Conservation (phyloP, 345 rosid species). For the Euphorbia tirucalli region DNA sequence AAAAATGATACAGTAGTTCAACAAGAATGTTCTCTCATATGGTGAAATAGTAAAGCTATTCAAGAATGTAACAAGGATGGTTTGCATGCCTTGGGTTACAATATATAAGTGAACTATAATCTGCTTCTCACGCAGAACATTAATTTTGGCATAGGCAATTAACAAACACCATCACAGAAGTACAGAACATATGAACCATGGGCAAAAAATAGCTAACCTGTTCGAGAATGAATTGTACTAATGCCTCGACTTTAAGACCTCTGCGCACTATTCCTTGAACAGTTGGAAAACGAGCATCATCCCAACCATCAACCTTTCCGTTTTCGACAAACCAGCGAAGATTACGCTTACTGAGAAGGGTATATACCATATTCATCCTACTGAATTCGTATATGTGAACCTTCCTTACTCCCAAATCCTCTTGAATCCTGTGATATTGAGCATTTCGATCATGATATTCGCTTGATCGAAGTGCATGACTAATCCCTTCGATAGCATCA, state of each 20-base stretch:
- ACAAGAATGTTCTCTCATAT: background rate
- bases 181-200: background rate
- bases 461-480: conserved; percentile 85
- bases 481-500: conserved; percentile 75
- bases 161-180: conserved; percentile 3
- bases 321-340: conserved; percentile 94
- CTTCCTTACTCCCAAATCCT: conserved; percentile 73
- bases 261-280: conserved; percentile 95
- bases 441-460: conserved; percentile 92
- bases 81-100: too few species aligned
- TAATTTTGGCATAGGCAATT: background rate
- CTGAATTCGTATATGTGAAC: conserved; percentile 84
- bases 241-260: conserved; percentile 84
- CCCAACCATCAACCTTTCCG: conserved; percentile 92
- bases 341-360: conserved; percentile 92
- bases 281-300: conserved; percentile 97
- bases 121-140: too few species aligned
- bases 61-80: too few species aligned
- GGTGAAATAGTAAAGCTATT: too few species aligned
- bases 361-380: conserved; percentile 79
- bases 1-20: background rate
- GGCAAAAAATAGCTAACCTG: conserved; percentile 45
- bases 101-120: too few species aligned
- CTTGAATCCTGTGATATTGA: conserved; percentile 74
- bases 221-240: conserved; percentile 89